A percentile compares a stretch with the other conserved stretches of the same genome.
phyloP scores from a whole-genome alignment of 2,329 filamentous ascomycete genomes.

The Fusarium irregulare region DNA sequence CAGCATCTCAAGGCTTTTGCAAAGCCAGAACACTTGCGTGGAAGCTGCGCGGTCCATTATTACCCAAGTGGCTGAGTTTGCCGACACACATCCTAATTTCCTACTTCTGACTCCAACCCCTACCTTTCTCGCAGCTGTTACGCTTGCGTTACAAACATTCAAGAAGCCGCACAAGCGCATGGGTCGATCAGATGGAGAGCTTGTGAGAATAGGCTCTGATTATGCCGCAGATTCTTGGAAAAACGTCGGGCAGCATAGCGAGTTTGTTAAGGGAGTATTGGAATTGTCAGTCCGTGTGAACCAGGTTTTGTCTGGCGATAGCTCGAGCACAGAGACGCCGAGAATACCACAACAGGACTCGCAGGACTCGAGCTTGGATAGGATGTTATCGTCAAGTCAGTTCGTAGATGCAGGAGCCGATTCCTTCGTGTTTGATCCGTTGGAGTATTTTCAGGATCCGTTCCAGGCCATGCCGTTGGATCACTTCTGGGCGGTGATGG shows the following conservation, averaged over 20 bases:
- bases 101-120: constrained; percentile 33
- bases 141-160: constrained; percentile 35
- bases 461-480: constrained; percentile 42
- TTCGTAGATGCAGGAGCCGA: constrained; percentile 2
- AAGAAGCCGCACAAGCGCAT: constrained; percentile 42
- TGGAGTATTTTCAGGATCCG: constrained; percentile 38
- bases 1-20: constrained; percentile 23
- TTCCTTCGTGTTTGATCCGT: constrained; percentile 22
- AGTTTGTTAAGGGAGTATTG: constrained; percentile 30
- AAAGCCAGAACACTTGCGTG: constrained; percentile 36
- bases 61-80: constrained; percentile 36
- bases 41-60: constrained; percentile 39
- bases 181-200: constrained; percentile 39
- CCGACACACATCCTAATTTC: constrained; percentile 28
- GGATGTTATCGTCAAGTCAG: constrained; percentile 14
- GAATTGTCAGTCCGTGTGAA: constrained; percentile 30
- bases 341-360: constrained; percentile 8
- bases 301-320: constrained; percentile 29
- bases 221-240: constrained; percentile 1
- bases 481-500: constrained; percentile 44
- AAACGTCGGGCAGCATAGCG: constrained; percentile 7
- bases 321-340: constrained; percentile 6
- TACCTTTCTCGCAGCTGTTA: constrained; percentile 29
- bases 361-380: not conserved
- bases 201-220: constrained; percentile 29